Base-by-base conservation (phyloP, 2,329 filamentous ascomycete genomes). In the Xylariales sp. region DNA sequence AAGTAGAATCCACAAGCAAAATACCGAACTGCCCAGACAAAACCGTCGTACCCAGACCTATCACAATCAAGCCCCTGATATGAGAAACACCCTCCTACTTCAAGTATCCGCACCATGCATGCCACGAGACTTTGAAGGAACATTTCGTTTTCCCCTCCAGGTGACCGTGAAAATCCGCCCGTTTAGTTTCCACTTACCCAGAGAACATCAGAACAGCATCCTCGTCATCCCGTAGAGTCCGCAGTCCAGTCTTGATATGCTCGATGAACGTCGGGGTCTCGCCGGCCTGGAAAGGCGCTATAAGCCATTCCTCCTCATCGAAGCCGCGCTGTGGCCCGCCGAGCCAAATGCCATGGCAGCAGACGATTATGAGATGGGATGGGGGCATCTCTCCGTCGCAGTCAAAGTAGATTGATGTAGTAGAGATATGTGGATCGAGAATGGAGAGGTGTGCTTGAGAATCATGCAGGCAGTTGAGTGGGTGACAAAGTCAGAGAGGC, bases 271-370 rank as follows among this genome's bases (percentile, higher is more conserved):
- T 94, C 5, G 76, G 74, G 3, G 85, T 86, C 62, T 95, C 88
- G 43, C 84, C 83, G 15, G 65, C 69, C 58, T 95, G 89, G 55
- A 93, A 95, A 22, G 74, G 68, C 39, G 87, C 82, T 12, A 95
- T 82, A 21, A 88, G 70, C 82, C 83, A 87, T 57, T 86, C 80
- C 5, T 64, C 47, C 55, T 84, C 80, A 45, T 74, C 64, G 15
- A 57, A 47, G 24, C 80, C 80, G 1, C 62, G 60, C 2, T 64
- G 61, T 2, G 71, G 66, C 0, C 80, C 79, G 19, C 81, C 81
- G 11, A 71, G 63, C 72, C 85, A 94, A 44, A 91, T 87, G 20
- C 80, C 86, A 64, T 95, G 88, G 59, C 88, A 90, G 68, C 88
- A 93, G 38, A 94, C 84, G 35, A 94, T 66, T 38, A 94, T 78